A percentile compares a stretch with the other conserved stretches of the same genome.
phyloP scores from a whole-genome alignment of 2,329 filamentous ascomycete species.

The Aureobasidium zeae region DNA sequence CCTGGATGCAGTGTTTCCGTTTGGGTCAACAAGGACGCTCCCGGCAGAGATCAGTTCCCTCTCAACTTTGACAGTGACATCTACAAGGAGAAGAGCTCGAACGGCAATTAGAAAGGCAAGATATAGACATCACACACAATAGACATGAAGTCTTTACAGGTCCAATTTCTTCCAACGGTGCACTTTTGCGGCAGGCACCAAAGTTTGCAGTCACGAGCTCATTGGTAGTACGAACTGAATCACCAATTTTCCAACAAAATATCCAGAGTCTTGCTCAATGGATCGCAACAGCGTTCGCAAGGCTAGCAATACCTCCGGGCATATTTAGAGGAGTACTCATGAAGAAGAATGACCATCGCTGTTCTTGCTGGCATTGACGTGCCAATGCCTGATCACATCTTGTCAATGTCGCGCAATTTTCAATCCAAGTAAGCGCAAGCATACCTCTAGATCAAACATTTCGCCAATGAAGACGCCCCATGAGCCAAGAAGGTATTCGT shows the following conservation, averaged over 20 bases:
- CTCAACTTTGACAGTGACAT: slow-evolving; percentile 23
- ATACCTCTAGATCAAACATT: slow-evolving; percentile 46
- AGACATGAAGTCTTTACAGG: background rate
- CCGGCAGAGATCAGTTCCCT: slow-evolving; percentile 42
- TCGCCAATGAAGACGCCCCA: slow-evolving; percentile 49
- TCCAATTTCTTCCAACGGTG: background rate
- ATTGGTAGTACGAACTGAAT: too few relatives aligned
- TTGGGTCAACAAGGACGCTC: slow-evolving; percentile 50
- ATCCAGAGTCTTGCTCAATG: background rate
- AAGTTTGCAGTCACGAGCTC: background rate
- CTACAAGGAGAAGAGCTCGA: slow-evolving; percentile 13
- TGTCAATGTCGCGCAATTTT: slow-evolving; percentile 7
- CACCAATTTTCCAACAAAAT: too few relatives aligned
- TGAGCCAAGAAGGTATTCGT: slow-evolving; percentile 38
- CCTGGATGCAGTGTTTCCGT: slow-evolving; percentile 48
- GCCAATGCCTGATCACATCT: slow-evolving; percentile 49
- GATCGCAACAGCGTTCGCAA: background rate
- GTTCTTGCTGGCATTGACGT: slow-evolving; percentile 39
- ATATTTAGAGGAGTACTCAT: background rate
- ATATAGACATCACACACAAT: background rate
- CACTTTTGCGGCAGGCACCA: background rate
- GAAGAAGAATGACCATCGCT: background rate
- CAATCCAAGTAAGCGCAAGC: slow-evolving; percentile 6
- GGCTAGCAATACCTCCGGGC: slow-evolving; percentile 1
- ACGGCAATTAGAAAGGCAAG: background rate